phyloP scores from a whole-genome alignment of 768 basidiomycete genomes.

The Mycena galopus region DNA sequence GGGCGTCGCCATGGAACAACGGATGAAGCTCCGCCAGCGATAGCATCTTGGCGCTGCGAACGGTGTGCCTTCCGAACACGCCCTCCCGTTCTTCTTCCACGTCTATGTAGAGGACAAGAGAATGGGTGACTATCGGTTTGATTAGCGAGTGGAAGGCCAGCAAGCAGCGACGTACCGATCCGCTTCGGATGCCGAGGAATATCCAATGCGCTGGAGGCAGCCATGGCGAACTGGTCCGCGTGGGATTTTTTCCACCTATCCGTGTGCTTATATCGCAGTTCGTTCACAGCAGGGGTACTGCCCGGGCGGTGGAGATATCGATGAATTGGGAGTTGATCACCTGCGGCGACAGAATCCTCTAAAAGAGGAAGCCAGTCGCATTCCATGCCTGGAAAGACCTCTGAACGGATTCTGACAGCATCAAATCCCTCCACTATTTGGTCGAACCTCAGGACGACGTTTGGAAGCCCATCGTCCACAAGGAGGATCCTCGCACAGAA shows the following conservation, averaged over 20 bases:
- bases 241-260: constrained; percentile 4
- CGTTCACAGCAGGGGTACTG: constrained; percentile 3
- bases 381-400: constrained; percentile 14
- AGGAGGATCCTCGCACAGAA: constrained; percentile 15
- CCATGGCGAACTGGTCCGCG: constrained; percentile 1
- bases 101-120: constrained; percentile 8
- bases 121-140: constrained; percentile 17
- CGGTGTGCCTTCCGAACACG: constrained; percentile 10
- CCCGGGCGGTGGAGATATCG: neutral
- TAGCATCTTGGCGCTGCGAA: constrained; percentile 12
- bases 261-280: constrained; percentile 2
- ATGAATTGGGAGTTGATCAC: neutral
- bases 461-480: constrained; percentile 17
- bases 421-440: constrained; percentile 9
- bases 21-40: constrained; percentile 15
- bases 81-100: constrained; percentile 16
- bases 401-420: constrained; percentile 5
- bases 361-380: constrained; percentile 24
- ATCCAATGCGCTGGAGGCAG: constrained; percentile 17
- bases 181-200: constrained; percentile 16
- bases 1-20: constrained; percentile 16
- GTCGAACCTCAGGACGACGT: neutral
- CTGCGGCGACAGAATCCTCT: constrained; percentile 18
- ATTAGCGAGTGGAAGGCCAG: constrained; percentile 7
- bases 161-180: constrained; percentile 11